Conservation (phyloP, 257 asterid species). For the Ballota nigra region DNA sequence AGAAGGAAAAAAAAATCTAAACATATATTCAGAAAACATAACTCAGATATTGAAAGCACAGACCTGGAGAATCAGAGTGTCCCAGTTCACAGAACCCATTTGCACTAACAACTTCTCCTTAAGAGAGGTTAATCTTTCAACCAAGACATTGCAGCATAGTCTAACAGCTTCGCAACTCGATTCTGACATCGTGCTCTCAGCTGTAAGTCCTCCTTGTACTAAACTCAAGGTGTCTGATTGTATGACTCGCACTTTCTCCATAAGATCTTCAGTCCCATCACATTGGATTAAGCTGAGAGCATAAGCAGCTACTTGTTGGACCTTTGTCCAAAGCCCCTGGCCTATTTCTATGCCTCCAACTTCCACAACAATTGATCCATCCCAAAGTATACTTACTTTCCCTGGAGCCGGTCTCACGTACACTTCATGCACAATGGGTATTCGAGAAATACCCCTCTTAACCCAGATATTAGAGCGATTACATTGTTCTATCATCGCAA, state of each 20-base stretch:
- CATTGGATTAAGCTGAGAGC: slow-evolving; percentile 11
- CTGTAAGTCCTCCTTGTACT: slow-evolving; percentile 23
- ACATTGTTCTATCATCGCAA: not conserved
- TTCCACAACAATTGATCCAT: slow-evolving; percentile 23
- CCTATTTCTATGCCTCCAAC: slow-evolving; percentile 21
- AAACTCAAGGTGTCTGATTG: slow-evolving; percentile 21
- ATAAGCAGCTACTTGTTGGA: slow-evolving; percentile 19
- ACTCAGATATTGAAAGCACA: not conserved
- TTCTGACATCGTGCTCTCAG: slow-evolving; percentile 21
- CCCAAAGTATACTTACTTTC: slow-evolving; percentile 23
- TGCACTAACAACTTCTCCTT: slow-evolving; percentile 9
- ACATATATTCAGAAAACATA: not conserved
- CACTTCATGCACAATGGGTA: slow-evolving; percentile 22
- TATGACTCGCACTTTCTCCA: slow-evolving; percentile 11
- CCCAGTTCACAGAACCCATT: slow-evolving; percentile 13
- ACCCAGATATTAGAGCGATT: slow-evolving; percentile 6
- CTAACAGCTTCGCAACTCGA: slow-evolving; percentile 22
- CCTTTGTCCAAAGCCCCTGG: slow-evolving; percentile 30
- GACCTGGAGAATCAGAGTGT: slow-evolving; percentile 21
- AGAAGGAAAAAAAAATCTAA: no score
- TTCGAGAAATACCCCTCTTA: slow-evolving; percentile 22
- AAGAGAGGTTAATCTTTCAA: slow-evolving; percentile 17
- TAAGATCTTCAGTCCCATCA: slow-evolving; percentile 10
- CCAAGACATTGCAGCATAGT: slow-evolving; percentile 21
- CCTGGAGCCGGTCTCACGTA: slow-evolving; percentile 8